Base-by-base conservation (phyloP, 2,329 filamentous ascomycete genomes). In the Colletotrichum chlorophyti region DNA sequence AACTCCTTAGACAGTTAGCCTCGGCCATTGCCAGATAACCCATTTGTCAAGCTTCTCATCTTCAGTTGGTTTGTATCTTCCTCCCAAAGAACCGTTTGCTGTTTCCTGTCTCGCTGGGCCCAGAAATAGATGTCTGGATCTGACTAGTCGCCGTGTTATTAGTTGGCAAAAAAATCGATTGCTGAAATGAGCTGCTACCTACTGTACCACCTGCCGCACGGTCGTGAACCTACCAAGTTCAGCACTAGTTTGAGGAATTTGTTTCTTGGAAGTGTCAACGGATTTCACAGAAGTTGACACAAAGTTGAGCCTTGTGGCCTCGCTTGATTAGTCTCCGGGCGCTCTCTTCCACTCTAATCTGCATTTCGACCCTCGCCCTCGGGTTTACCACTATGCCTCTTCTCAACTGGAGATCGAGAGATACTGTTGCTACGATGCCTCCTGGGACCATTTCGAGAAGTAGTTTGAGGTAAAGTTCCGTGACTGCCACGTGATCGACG, bases 221-320 rank as follows among this genome's bases (percentile, higher is more conserved):
- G n/a, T n/a, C n/a, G n/a, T n/a, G 27, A 12, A 31, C 27, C 27
- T 31, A 31, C 12, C 27, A 31, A 31, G 27, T 7, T 31, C 27
- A 12, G 27, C 27, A 31, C 27, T 31, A 12, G 27, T 7, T 12
- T 31, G 12, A 14, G 17, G 5, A 10, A n/a, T 9, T 35, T 23
- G 32, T 32, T 24, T 47, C 26, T 48, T 59, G 10, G 27, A 23
- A 10, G 26, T 19, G 27, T 37, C 23, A 14, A 21, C 50, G 7
- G 79, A 76, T 68, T 74, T 73, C 71, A 79, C 79, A 68, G 82
- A 81, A 69, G 76, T 76, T 63, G 81, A 81, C 63, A 83, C 83
- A 63, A 75, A 76, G 69, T 78, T 83, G 65, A 76, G 76, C 69
- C 79, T 80, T 64, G 76, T 78, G 26, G 7, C 17, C 14, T 19